Base-by-base conservation (phyloP, 495 filamentous ascomycete species). In the Penicillium silybi region DNA sequence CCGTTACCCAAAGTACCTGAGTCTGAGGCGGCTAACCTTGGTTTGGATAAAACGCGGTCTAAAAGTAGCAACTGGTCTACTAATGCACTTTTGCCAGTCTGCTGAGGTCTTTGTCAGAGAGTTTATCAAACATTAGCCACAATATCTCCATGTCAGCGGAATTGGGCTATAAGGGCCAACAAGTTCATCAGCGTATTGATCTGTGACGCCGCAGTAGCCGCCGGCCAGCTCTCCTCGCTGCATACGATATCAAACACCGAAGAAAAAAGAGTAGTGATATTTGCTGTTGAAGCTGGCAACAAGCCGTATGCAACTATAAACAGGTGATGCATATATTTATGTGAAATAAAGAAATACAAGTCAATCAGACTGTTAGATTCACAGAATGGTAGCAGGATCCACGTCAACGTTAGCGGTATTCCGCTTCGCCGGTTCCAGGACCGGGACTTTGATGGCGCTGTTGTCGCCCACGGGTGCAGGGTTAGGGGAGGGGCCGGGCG, bases 381-480 rank as follows among this genome's bases (percentile, higher is more conserved):
- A 46, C 6, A 56, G 29, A 26, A 49, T 23, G n/a, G 32, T 29
- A 18, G 20, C 0, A n/a, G 46, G 41, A 37, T 52, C 38, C 25
- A 50, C 35, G 20, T 52, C 34, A 16, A 45, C 35, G 5, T 29
- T 29, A 37, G 42, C n/a, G 11, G 20, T 38, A n/a, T 65, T 56
- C 18, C 61, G 53, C 38, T 71, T 63, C 20, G 53, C 46, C 29
- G 58, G 56, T 15, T 60, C 62, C 1, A 73, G 61, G 19, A 66
- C 41, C 4, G 72, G 72, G 8, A 75, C 64, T 17, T 46, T 46
- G 20, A 65, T 55, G 10, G 67, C 48, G 5, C 66, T 61, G 40
- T 65, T 66, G 19, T 62, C 56, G 16, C 52, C 55, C 15, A 56
- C 44, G 23, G 42, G 63, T 15, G 23, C 50, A 29, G 52, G 66